Conservation (phyloP, 805 yeast genomes). For the Kodamaea sagamina region DNA sequence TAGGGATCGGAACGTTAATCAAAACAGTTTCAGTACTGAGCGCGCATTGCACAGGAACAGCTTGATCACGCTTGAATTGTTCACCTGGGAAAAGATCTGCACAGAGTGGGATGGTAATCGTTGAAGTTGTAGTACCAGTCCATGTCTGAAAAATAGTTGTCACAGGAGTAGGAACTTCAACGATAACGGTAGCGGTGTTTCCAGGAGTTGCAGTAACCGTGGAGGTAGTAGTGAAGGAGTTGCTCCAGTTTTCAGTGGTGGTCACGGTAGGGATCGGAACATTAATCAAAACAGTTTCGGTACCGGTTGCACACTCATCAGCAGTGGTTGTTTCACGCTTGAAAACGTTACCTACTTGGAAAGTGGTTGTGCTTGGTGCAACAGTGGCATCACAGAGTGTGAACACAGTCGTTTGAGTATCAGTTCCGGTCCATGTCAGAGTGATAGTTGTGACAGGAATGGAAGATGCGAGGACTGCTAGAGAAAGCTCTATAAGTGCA, state of each 20-base stretch:
- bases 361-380: too few species aligned
- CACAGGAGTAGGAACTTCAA: constrained; percentile 18
- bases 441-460: constrained; percentile 14
- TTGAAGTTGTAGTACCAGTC: too few species aligned
- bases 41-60: too few species aligned
- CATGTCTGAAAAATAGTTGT: constrained; percentile 12
- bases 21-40: constrained; percentile 12
- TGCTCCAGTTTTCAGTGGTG: constrained; percentile 19
- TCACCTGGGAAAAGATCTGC: too few species aligned
- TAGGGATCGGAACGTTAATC: constrained; percentile 12
- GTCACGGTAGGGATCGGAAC: constrained; percentile 12
- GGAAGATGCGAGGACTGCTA: constrained; percentile 17
- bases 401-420: constrained; percentile 4
- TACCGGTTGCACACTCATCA: constrained; percentile 13
- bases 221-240: constrained; percentile 10
- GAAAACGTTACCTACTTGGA: too few species aligned
- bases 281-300: constrained; percentile 1
- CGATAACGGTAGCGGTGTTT: constrained; percentile 14
- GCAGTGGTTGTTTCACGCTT: not conserved
- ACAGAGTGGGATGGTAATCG: too few species aligned
- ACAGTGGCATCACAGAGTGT: not conserved
- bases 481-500: too few species aligned
- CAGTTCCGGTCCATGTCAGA: constrained; percentile 14
- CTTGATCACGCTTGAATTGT: too few species aligned
- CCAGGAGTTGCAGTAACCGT: constrained; percentile 11